phyloP scores from a whole-genome alignment of 1,284 basidiomycete genomes.

The Lignosus rhinocerotis region DNA sequence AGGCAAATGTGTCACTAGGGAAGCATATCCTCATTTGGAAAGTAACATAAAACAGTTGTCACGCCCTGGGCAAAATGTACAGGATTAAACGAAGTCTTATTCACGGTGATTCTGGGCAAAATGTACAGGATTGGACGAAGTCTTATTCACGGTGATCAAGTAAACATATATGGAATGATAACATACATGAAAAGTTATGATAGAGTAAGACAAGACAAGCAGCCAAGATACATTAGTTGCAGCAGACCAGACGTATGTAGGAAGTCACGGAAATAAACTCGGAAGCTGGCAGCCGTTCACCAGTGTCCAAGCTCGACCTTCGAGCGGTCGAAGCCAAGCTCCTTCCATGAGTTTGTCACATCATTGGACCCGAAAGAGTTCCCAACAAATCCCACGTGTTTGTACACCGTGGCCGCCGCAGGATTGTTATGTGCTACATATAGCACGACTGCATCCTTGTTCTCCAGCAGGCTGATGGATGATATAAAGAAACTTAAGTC shows the following conservation, averaged over 20 bases:
- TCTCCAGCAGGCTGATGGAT: constrained; percentile 33
- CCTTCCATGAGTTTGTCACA: constrained; percentile 57
- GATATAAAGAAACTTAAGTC: neutral
- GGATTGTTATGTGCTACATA: constrained; percentile 57
- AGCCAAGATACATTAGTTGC: no score
- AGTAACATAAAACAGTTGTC: neutral
- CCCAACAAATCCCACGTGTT: constrained; percentile 60
- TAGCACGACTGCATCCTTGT: constrained; percentile 47
- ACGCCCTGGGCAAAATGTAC: neutral
- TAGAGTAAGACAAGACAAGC: no score
- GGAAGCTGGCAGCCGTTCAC: constrained; percentile 33
- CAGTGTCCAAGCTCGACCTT: constrained; percentile 58
- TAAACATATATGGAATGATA: no score
- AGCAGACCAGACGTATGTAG: no score
- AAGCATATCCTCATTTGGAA: neutral
- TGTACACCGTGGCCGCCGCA: constrained; percentile 56
- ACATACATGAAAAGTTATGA: no score
- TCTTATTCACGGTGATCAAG: no score
- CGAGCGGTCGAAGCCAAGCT: constrained; percentile 57
- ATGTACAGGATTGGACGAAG: no score
- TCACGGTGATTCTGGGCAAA: no score
- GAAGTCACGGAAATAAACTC: neutral
- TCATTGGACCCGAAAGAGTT: constrained; percentile 36
- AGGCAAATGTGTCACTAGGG: neutral
- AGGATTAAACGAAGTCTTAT: no score